phyloP scores from a whole-genome alignment of 129 eudicot genomes.

The Glebionis coronaria region DNA sequence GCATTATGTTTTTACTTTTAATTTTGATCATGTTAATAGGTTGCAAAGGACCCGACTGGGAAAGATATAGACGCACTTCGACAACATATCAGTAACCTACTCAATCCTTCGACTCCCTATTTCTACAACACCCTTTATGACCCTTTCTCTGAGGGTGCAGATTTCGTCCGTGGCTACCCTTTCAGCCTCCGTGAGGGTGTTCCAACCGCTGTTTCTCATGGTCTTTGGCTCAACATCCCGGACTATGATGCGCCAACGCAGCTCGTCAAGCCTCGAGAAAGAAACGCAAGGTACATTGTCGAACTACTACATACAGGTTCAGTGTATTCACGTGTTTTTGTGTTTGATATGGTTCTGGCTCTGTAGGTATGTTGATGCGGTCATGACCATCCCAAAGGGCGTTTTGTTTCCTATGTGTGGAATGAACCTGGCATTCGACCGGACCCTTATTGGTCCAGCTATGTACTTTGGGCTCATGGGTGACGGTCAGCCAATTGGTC shows the following conservation, averaged over 20 bases:
- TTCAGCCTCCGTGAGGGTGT: conserved; percentile 98
- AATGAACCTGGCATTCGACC: conserved; percentile 84
- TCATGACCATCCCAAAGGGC: conserved; percentile 88
- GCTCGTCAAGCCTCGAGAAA: conserved; percentile 85
- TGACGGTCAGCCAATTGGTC: conserved; percentile 95
- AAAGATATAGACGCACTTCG: conserved; percentile 82
- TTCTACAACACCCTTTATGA: conserved; percentile 95
- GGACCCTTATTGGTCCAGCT: conserved; percentile 88
- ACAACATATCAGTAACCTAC: conserved; percentile 87
- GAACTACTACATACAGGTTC: neutral
- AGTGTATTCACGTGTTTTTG: neutral
- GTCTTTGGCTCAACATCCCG: conserved; percentile 93
- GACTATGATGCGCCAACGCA: conserved; percentile 94
- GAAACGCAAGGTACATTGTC: conserved; percentile 60
- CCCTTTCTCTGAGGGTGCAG: conserved; percentile 80
- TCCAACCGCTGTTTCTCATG: conserved; percentile 89
- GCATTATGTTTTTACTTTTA: neutral
- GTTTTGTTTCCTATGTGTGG: conserved; percentile 96
- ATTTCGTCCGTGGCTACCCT: conserved; percentile 94
- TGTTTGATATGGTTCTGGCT: conserved; percentile 10
- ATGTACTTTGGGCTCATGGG: conserved; percentile 99
- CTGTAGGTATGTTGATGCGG: conserved; percentile 87
- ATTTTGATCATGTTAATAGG: conserved; percentile 35
- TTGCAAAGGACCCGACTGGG: conserved; percentile 84
- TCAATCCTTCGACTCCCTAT: conserved; percentile 76